These are phyloP conservation scores for Allantophomopsis lycopodina DNA, from an alignment of 2,329 filamentous ascomycete species.

Conservation along the genomic window DNA sequence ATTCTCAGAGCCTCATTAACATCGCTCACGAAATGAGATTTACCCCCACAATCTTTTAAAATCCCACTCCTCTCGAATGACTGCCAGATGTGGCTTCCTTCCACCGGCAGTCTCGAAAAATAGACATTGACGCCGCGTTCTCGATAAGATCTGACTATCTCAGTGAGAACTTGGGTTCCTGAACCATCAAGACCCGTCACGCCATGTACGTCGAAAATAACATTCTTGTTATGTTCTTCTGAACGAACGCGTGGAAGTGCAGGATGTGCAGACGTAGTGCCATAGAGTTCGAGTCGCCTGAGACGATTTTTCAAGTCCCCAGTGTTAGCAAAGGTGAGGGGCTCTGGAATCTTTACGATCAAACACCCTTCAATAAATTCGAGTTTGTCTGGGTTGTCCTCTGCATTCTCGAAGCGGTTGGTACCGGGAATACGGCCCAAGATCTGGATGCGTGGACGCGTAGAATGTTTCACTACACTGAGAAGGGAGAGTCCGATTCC, in stretches of 20 bases:
- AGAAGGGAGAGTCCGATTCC: conserved; percentile 85
- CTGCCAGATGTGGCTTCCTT: conserved; percentile 31
- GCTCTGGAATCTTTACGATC: conserved; percentile 96
- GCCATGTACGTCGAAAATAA: conserved; percentile 97
- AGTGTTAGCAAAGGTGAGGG: conserved; percentile 92
- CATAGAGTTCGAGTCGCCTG: conserved; percentile 75
- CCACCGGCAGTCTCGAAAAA: conserved; percentile 43
- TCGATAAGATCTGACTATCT: conserved; percentile 77
- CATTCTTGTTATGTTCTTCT: conserved; percentile 73
- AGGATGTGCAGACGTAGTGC: conserved; percentile 73
- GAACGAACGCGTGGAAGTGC: conserved; percentile 68
- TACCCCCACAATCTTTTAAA: conserved; percentile 67
- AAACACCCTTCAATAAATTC: conserved; percentile 87
- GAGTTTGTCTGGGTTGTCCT: conserved; percentile 54
- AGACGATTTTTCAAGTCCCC: conserved; percentile 79
- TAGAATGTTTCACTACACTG: conserved; percentile 80
- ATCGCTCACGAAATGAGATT: conserved; percentile 63
- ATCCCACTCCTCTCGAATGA: conserved; percentile 74
- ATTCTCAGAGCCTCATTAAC: conserved; percentile 75
- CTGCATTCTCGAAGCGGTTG: conserved; percentile 75
- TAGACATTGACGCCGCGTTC: conserved; percentile 64
- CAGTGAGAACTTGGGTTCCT: conserved; percentile 77
- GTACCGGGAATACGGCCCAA: conserved; percentile 79
- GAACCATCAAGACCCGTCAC: conserved; percentile 90
- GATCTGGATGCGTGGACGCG: conserved; percentile 89